phyloP scores from a whole-genome alignment of 2,329 filamentous ascomycete genomes.

The Xylaria sp. region DNA sequence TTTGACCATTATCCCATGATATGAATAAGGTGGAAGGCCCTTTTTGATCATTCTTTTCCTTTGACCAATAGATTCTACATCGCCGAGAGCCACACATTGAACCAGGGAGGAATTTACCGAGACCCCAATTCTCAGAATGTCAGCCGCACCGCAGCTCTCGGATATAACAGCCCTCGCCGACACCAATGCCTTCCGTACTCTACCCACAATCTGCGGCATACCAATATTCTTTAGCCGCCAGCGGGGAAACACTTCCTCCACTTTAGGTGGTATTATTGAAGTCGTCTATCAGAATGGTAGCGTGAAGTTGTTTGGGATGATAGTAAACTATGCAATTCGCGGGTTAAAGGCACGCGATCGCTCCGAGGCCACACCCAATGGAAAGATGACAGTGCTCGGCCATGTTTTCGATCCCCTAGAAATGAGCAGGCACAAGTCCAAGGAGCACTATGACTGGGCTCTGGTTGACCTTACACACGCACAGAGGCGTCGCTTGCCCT shows the following conservation, averaged over 20 bases:
- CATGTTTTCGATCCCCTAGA: background rate
- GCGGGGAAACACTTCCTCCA: background rate
- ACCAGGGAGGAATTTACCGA: no score
- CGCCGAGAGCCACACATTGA: no score
- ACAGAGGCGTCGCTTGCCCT: background rate
- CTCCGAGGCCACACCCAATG: no score
- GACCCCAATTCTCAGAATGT: no score
- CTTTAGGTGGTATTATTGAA: constrained; percentile 1
- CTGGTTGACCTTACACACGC: background rate
- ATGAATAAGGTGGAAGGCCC: no score
- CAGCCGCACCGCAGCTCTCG: background rate
- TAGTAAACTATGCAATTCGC: background rate
- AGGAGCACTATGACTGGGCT: background rate
- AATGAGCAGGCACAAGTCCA: no score
- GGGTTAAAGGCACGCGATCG: no score
- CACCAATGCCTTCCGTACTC: background rate
- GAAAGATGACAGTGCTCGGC: background rate
- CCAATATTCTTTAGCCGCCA: background rate
- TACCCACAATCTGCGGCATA: background rate
- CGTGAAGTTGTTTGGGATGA: background rate
- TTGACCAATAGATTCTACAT: no score
- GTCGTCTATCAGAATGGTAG: background rate
- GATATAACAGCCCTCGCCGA: background rate
- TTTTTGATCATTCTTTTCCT: no score
- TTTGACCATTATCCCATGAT: no score